Evolutionary conservation across 164 flowering plant genomes (phyloP).

Genomic region (Berberis vulgaris): DNA sequence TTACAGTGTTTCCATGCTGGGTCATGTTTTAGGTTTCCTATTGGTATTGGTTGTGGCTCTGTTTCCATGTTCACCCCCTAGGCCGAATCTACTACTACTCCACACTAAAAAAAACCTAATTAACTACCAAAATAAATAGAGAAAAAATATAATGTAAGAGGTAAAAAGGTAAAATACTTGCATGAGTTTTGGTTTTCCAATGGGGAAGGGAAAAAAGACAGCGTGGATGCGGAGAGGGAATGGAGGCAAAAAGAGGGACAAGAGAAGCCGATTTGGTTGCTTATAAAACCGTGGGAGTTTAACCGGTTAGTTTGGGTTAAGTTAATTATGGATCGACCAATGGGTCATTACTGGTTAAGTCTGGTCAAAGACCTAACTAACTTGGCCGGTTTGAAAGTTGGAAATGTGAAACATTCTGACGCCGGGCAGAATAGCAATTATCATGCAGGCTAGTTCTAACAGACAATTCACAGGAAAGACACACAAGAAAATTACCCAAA

Average conservation of each 20-base stretch:
- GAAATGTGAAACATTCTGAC: too few relatives aligned
- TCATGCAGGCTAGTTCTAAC: too few relatives aligned
- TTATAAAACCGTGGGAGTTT: constrained; percentile 19
- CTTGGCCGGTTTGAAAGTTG: too few relatives aligned
- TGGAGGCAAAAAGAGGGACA: constrained; percentile 5
- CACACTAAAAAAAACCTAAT: neutral
- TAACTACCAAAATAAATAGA: neutral
- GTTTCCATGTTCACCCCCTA: constrained; percentile 1
- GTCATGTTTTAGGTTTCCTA: constrained; percentile 70
- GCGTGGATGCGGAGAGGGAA: neutral
- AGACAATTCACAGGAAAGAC: too few relatives aligned
- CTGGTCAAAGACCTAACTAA: too few relatives aligned
- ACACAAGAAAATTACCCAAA: too few relatives aligned
- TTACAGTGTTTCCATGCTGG: constrained; percentile 94
- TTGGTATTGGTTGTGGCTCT: constrained; percentile 41
- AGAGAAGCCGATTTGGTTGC: constrained; percentile 15
- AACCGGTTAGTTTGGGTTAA: constrained; percentile 25
- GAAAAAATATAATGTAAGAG: neutral
- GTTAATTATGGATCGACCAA: neutral
- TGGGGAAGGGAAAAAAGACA: neutral
- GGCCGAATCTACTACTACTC: too few relatives aligned
- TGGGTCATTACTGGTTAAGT: neutral
- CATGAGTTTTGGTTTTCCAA: neutral
- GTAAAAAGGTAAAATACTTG: neutral
- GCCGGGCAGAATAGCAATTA: too few relatives aligned